Base-by-base conservation (phyloP, 345 rosid species). In the Eucalyptus pumila region DNA sequence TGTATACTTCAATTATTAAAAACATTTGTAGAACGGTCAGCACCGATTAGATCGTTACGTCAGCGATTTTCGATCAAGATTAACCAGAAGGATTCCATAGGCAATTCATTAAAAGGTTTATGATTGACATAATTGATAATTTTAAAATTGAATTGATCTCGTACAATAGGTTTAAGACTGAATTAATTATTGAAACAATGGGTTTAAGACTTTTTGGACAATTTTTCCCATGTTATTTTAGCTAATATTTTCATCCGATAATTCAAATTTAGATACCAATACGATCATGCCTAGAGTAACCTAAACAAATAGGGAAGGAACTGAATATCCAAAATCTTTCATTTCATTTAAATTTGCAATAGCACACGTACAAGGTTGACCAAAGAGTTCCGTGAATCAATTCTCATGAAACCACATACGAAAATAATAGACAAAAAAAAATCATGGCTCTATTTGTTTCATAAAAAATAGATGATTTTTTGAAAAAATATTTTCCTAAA, bases 21-120 rank as follows among this genome's bases (percentile, higher is more conserved):
- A 56, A 23, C 62, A 24, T 56, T 23, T 56, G 62, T 56, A 56
- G 62, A 3, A 56, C 0, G 7, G 4, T 9, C 2, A 3, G 13
- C 13, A 24, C 1, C 3, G 1, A 56, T 56, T 56, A 26, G 14
- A 56, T 1, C 10, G 1, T 26, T 56, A 56, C 0, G 11, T 52
- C 0, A 52, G 26, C 1, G 1, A 56, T 56, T 56, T 24, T 56
- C 1, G 14, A 9, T 23, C 27, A 56, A 56, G 0, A 56, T 56
- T 56, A 56, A 2, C 6, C 1, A 5, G 3, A 56, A 56, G 0
- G 62, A 56, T 56, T 24, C 6, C 6, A 4, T 24, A 0, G 30
- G 0, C 6, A 23, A 56, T 56, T 56, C 30, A 1, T 56, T 26
- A 56, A 9, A 56, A 56, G 13, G 13, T 23, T 56, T 56, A 56